Percentiles rank a stretch among this genome's conserved stretches.
phyloP scores from a whole-genome alignment of 2,329 filamentous ascomycete species.

The Botrytis aclada region DNA sequence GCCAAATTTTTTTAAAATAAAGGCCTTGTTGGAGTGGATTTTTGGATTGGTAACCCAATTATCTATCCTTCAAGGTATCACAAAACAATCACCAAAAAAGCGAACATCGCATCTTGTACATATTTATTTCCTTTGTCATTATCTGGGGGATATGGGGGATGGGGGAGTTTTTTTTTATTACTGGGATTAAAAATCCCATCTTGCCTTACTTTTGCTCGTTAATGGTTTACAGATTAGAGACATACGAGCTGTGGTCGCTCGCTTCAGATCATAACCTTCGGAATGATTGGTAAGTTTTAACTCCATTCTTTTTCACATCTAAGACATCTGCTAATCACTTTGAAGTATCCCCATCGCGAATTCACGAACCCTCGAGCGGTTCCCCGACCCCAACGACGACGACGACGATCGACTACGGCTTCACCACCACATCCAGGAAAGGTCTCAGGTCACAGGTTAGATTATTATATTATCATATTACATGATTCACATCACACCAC shows the following conservation, averaged over 20 bases:
- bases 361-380: neutral
- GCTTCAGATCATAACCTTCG: neutral
- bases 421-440: constrained; percentile 13
- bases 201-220: constrained; percentile 8
- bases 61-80: constrained; percentile 15
- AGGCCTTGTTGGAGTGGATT: constrained; percentile 5
- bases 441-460: constrained; percentile 15
- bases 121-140: constrained; percentile 8
- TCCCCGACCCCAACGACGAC: neutral
- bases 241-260: constrained; percentile 16
- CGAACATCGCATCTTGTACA: constrained; percentile 17
- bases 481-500: neutral
- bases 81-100: constrained; percentile 20
- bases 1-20: constrained; percentile 17
- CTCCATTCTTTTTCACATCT: neutral
- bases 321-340: neutral
- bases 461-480: neutral
- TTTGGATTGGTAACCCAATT: constrained; percentile 16
- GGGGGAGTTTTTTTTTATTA: neutral
- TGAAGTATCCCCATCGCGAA: neutral
- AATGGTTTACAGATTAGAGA: constrained; percentile 18
- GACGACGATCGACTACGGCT: neutral
- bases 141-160: neutral
- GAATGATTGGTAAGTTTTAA: neutral
- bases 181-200: neutral